A percentile compares a stretch with the other conserved stretches of the same genome.
Evolutionary conservation across 1,284 basidiomycete genomes (phyloP).

Genomic region (Veloboletus limbatus): DNA sequence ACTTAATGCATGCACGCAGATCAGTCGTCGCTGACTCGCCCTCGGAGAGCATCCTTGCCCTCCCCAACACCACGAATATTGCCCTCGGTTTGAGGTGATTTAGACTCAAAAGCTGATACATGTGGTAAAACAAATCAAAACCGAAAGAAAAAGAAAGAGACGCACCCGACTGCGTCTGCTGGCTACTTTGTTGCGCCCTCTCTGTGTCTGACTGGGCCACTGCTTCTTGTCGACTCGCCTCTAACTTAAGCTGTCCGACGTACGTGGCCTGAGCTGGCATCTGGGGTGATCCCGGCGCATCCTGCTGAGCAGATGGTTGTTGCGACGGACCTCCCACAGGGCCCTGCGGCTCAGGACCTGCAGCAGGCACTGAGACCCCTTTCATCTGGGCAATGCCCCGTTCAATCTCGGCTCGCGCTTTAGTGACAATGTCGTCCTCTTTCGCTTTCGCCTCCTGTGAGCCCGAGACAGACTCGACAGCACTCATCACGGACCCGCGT

Average conservation of each 20-base stretch:
- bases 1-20: too few relatives aligned
- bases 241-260: too few relatives aligned
- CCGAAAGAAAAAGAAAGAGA: background rate
- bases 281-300: too few relatives aligned
- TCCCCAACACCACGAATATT: too few relatives aligned
- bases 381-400: conserved; percentile 24
- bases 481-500: conserved; percentile 31
- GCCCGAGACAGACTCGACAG: conserved; percentile 22
- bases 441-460: conserved; percentile 11
- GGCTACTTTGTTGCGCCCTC: too few relatives aligned
- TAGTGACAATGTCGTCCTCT: conserved; percentile 14
- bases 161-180: conserved; percentile 9
- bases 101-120: too few relatives aligned
- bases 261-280: too few relatives aligned
- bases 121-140: background rate
- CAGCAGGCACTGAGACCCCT: conserved; percentile 5
- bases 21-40: too few relatives aligned
- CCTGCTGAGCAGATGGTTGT: too few relatives aligned
- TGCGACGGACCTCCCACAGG: too few relatives aligned
- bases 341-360: background rate
- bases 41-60: too few relatives aligned
- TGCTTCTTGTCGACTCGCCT: background rate
- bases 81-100: too few relatives aligned
- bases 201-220: background rate
- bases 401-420: conserved; percentile 27